phyloP scores from a whole-genome alignment of 2,329 filamentous ascomycete genomes.

The Scedosporium boydii region DNA sequence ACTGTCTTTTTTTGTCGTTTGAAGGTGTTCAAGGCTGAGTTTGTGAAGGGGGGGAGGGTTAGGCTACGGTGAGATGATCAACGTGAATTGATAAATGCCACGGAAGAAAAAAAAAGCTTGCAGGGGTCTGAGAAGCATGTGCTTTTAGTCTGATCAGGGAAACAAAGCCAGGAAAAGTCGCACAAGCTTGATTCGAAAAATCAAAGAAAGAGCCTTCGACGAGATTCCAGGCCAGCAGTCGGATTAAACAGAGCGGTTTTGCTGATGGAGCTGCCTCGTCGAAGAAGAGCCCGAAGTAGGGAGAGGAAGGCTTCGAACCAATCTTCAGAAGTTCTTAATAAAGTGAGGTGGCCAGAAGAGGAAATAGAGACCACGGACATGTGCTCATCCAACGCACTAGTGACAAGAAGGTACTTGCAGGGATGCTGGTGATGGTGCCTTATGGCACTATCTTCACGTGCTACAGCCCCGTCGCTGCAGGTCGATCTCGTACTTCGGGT shows the following conservation, averaged over 20 bases:
- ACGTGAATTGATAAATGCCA: neutral
- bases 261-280: neutral
- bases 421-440: neutral
- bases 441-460: constrained; percentile 2
- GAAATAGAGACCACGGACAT: constrained; percentile 4
- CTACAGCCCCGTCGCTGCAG: neutral
- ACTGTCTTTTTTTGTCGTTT: too few relatives aligned
- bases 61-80: neutral
- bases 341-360: constrained; percentile 6
- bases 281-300: neutral
- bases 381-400: neutral
- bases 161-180: neutral
- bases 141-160: neutral
- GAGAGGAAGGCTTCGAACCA: neutral
- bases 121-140: neutral
- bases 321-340: neutral
- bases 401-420: neutral
- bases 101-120: neutral
- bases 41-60: neutral
- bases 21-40: too few relatives aligned
- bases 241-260: neutral
- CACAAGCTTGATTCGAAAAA: neutral
- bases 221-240: neutral
- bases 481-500: neutral
- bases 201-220: neutral